These are phyloP conservation scores for Pyronema omphalodes DNA, from an alignment of 495 filamentous ascomycete genomes.

Conservation along the genomic window DNA sequence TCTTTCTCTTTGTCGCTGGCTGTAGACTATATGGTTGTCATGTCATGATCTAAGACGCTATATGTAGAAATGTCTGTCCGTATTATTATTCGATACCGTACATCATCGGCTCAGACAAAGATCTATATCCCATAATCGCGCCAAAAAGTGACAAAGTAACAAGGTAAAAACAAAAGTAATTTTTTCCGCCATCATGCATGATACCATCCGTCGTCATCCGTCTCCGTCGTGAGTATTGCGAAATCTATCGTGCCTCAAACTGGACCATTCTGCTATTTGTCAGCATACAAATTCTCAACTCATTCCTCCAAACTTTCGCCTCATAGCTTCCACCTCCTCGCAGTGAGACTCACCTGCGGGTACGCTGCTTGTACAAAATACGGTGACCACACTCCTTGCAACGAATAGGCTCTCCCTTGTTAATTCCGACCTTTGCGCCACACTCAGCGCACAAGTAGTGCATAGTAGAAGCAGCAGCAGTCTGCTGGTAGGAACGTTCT, in stretches of 20 bases:
- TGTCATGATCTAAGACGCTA: background rate
- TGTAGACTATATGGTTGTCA: background rate
- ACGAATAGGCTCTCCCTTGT: conserved; percentile 70
- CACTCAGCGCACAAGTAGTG: conserved; percentile 90
- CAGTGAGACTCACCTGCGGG: conserved; percentile 58
- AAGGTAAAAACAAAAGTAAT: too few relatives aligned
- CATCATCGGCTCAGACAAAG: too few relatives aligned
- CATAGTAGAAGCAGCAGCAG: conserved; percentile 29
- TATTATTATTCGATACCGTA: too few relatives aligned
- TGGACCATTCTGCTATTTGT: conserved; percentile 60
- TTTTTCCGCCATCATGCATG: too few relatives aligned
- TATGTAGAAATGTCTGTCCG: background rate
- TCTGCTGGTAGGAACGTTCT: conserved; percentile 1
- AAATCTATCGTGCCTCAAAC: conserved; percentile 67
- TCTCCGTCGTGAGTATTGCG: background rate
- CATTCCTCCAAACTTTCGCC: background rate
- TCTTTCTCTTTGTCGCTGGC: background rate
- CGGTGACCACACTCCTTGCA: conserved; percentile 94
- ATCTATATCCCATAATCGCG: too few relatives aligned
- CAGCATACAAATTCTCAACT: background rate
- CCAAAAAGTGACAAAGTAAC: too few relatives aligned
- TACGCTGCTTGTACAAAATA: conserved; percentile 93
- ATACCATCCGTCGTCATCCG: background rate
- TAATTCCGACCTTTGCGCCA: conserved; percentile 58
- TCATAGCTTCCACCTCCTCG: conserved; percentile 1